phyloP scores from a whole-genome alignment of 108 stramenopile genomes.

The Aureococcus anophagefferens region DNA sequence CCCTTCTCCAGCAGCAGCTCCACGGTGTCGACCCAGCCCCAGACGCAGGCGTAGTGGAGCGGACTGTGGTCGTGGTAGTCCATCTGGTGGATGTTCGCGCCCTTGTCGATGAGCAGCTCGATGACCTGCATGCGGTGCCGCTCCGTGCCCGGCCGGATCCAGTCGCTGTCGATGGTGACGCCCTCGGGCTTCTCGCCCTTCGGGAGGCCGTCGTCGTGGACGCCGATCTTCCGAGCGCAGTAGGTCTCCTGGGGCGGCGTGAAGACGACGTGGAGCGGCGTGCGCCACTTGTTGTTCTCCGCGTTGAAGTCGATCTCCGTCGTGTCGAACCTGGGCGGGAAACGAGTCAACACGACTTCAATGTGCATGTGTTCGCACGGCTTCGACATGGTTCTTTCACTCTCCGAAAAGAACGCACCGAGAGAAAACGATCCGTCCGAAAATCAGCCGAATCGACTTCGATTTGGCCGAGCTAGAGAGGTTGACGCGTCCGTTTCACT shows the following conservation, averaged over 20 bases:
- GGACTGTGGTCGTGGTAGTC: constrained; percentile 15
- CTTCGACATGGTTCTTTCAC: no score
- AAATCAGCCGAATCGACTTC: no score
- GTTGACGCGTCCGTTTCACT: no score
- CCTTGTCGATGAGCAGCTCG: not conserved
- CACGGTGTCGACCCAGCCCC: constrained; percentile 12
- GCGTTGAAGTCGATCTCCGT: constrained; percentile 19
- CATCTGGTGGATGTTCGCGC: not conserved
- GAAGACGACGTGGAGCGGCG: constrained; percentile 36
- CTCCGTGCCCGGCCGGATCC: constrained; percentile 9
- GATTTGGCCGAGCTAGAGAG: no score
- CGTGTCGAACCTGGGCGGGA: no score
- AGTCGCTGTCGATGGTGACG: constrained; percentile 3
- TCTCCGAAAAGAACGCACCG: no score
- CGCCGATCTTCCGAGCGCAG: not conserved
- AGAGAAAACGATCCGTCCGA: no score
- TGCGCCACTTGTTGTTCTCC: constrained; percentile 26
- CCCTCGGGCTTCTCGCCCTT: constrained; percentile 8
- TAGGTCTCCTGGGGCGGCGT: constrained; percentile 27
- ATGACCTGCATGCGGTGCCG: constrained; percentile 1
- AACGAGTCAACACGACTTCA: no score
- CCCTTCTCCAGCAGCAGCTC: not conserved
- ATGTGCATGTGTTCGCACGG: no score
- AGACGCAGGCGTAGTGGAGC: constrained; percentile 10
- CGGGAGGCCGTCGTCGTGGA: not conserved